Percentiles rank a stretch among this genome's conserved stretches.
phyloP scores from a whole-genome alignment of 169 alveolate genomes.

The Plasmodium berghei region DNA sequence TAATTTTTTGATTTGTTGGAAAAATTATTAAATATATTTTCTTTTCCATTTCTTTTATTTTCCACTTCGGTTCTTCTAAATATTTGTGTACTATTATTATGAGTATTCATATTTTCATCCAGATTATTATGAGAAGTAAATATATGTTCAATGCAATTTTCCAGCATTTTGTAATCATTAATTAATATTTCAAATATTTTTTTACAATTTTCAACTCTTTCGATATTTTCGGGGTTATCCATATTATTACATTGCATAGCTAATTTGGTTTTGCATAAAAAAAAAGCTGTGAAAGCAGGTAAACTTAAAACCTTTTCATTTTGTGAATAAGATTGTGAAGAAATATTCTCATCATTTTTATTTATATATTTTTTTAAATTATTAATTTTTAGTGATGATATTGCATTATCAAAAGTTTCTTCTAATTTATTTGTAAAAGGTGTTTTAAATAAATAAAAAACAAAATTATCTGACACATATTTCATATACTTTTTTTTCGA shows the following conservation, averaged over 20 bases:
- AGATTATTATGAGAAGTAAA: constrained; percentile 3
- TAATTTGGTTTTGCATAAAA: constrained; percentile 56
- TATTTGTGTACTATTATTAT: neutral
- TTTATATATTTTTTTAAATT: constrained; percentile 4
- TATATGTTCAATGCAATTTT: constrained; percentile 25
- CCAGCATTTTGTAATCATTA: constrained; percentile 24
- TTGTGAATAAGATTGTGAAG: constrained; percentile 16
- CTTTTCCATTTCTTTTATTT: neutral
- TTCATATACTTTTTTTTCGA: constrained; percentile 55
- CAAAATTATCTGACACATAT: constrained; percentile 58
- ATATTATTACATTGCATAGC: constrained; percentile 19
- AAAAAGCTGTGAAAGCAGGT: constrained; percentile 66
- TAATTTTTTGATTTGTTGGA: constrained; percentile 4
- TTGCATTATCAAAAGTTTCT: constrained; percentile 34
- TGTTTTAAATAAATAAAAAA: constrained; percentile 44
- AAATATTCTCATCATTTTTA: constrained; percentile 28
- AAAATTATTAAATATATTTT: neutral
- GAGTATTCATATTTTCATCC: neutral
- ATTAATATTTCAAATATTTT: constrained; percentile 33
- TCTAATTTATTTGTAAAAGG: constrained; percentile 57
- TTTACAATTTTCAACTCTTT: constrained; percentile 35
- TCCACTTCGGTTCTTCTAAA: neutral
- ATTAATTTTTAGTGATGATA: constrained; percentile 32
- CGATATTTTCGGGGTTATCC: constrained; percentile 11
- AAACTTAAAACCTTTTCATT: constrained; percentile 27